These are phyloP conservation scores for Porodaedalea pini DNA, from an alignment of 1,284 basidiomycete genomes.

Conservation along the genomic window DNA sequence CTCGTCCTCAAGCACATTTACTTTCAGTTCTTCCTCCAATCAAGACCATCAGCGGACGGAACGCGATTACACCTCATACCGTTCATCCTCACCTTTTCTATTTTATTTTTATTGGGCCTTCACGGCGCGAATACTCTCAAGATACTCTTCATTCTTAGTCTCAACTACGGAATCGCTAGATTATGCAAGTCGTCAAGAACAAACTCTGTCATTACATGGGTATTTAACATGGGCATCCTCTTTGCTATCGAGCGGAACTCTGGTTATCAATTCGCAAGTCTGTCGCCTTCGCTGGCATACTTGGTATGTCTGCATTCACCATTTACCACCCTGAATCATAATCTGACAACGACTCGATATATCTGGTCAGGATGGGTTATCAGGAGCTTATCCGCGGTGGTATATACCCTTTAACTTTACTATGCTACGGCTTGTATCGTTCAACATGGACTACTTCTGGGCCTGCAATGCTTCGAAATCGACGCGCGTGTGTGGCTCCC, in stretches of 20 bases:
- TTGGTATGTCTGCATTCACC: conserved; percentile 40
- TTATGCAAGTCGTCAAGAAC: conserved; percentile 39
- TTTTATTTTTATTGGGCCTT: conserved; percentile 71
- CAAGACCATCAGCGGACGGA: conserved; percentile 25
- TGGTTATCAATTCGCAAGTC: conserved; percentile 67
- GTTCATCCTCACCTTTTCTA: conserved; percentile 60
- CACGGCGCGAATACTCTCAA: conserved; percentile 88
- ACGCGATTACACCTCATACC: conserved; percentile 40
- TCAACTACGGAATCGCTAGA: conserved; percentile 72
- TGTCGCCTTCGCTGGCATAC: conserved; percentile 53
- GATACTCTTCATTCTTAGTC: conserved; percentile 63
- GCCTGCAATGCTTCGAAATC: conserved; percentile 42
- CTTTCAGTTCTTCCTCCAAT: conserved; percentile 28
- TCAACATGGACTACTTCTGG: conserved; percentile 92
- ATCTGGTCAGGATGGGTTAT: conserved; percentile 58
- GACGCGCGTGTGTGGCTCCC: conserved; percentile 8
- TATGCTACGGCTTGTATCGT: conserved; percentile 91
- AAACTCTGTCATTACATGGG: conserved; percentile 62
- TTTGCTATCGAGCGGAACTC: conserved; percentile 76
- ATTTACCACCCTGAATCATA: too few relatives aligned
- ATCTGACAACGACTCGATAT: not conserved
- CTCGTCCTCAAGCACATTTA: conserved; percentile 38
- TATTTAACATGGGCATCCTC: conserved; percentile 72
- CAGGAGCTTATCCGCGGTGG: conserved; percentile 84
- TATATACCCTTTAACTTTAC: conserved; percentile 95